Conservation (phyloP, 2,329 filamentous ascomycete genomes). For the Claviceps sp. region DNA sequence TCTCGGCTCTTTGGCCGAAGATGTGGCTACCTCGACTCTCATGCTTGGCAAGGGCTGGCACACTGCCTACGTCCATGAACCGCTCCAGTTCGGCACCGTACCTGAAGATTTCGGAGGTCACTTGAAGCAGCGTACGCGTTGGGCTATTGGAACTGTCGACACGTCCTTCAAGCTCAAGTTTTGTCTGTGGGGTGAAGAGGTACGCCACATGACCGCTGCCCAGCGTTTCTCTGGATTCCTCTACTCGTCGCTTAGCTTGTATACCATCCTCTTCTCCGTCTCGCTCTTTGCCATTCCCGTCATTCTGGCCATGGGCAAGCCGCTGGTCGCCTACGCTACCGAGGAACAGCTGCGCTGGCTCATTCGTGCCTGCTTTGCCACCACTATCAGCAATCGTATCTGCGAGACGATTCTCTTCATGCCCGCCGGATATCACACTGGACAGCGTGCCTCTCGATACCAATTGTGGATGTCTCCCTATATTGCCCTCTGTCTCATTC, state of each 20-base stretch:
- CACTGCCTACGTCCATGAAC: constrained; percentile 46
- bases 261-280: constrained; percentile 39
- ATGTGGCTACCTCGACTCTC: constrained; percentile 44
- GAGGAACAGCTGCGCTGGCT: constrained; percentile 43
- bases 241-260: constrained; percentile 40
- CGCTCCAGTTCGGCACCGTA: constrained; percentile 46
- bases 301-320: constrained; percentile 42
- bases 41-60: constrained; percentile 49
- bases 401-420: constrained; percentile 46
- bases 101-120: constrained; percentile 42
- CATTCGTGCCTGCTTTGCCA: constrained; percentile 40
- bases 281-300: constrained; percentile 46
- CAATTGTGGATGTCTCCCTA: constrained; percentile 53
- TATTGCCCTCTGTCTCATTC: constrained; percentile 42
- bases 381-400: constrained; percentile 36
- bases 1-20: constrained; percentile 45
- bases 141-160: constrained; percentile 43
- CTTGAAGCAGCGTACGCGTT: constrained; percentile 43
- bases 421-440: constrained; percentile 45
- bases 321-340: constrained; percentile 41
- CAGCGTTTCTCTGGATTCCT: constrained; percentile 47
- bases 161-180: constrained; percentile 48
- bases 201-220: constrained; percentile 38
- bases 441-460: constrained; percentile 40
- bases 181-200: constrained; percentile 39